Evolutionary conservation across 2,329 filamentous ascomycete genomes (phyloP), one percentile per base, ranked within the genome.

Genomic region (Simplicillium aogashimaense): DNA sequence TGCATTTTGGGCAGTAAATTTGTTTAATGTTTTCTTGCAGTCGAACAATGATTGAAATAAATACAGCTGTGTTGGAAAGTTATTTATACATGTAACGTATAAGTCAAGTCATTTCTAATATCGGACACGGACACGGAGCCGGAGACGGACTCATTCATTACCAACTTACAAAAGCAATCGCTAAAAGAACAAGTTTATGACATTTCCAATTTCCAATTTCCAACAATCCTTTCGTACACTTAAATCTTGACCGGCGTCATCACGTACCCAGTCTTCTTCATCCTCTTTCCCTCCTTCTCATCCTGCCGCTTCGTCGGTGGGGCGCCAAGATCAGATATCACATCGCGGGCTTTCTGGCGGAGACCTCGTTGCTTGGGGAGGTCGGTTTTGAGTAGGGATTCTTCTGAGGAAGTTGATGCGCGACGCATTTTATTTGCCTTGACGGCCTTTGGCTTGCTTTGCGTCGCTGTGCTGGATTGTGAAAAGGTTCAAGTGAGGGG

Each of bases 291-390:
- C 11, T 53, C 53, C 47, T 53, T 56, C 38, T 49, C 55, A 41
- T 60, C 57, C 41, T 58, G 53, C 36, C 54, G 46, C 20, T 45
- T 40, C 11, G 57, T 60, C 2, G 57, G 57, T 34, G 57, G 57
- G 20, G 46, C 52, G 38, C 57, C 57, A 37, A 60, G 49, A 37
- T 59, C 56, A 37, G 54, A 48, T 25, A 59, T 48, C 38, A 59
- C 51, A 35, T 58, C 56, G 43, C 57, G 56, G 13, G 58, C 56
- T 40, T 54, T 54, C 40, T 59, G 53, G 35, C 55, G 54, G 42
- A 58, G 44, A 37, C 53, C 53, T 35, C 54, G 46, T 28, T 52
- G 50, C 36, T 44, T 33, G 8, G 44, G 37, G 20, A 41, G 36
- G 11, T 38, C 16, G 15, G 37, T 4, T 11, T 32, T 18, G 8